Base-by-base conservation (phyloP, 495 filamentous ascomycete species). In the Annulohypoxylon nitens region DNA sequence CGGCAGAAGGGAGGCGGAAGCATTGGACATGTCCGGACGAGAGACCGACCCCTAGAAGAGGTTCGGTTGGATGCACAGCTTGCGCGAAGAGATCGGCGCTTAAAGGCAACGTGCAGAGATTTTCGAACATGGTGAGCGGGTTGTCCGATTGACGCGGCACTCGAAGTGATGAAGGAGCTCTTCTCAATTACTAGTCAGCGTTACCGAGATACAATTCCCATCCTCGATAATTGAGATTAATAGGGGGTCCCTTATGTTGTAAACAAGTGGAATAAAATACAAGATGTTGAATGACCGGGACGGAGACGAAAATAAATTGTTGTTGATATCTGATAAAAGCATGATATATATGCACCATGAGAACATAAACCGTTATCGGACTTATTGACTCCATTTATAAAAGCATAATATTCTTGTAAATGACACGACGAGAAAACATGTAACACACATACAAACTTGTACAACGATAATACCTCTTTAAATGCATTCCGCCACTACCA, bases 71-170 rank as follows among this genome's bases (percentile, higher is more conserved):
- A 79, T 99, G 95, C 45, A 97, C 82, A 20, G 91, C 91, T 81
- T 97, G 94, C 1, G 93, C 79, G 84, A 99, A 97, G 75, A 99
- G 86, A 73, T 99, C 97, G 70, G 93, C 87, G 45, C 90, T 86
- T 39, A 99, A 88, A 67, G 93, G 92, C 16, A 98, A 86, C n/a
- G 92, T 93, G 85, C 95, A 97, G 67, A 97, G 86, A 65, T 90
- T 95, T 79, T 97, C 93, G 76, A 94, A 91, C 92, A 86, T 86
- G 70, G 45, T 69, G 70, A 30, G 16, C n/a, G 25, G 26, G 4
- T 36, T 36, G 60, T 23, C 26, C 12, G 34, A 48, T 63, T 48
- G 34, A 41, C 45, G 7, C 20, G 18, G 9, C 18, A 37, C 45
- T 51, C 45, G 45, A 36, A 54, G 45, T 36, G n/a, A 8, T 18